Evolutionary conservation across 768 basidiomycete genomes (phyloP).

Genomic region (Russula sp.): DNA sequence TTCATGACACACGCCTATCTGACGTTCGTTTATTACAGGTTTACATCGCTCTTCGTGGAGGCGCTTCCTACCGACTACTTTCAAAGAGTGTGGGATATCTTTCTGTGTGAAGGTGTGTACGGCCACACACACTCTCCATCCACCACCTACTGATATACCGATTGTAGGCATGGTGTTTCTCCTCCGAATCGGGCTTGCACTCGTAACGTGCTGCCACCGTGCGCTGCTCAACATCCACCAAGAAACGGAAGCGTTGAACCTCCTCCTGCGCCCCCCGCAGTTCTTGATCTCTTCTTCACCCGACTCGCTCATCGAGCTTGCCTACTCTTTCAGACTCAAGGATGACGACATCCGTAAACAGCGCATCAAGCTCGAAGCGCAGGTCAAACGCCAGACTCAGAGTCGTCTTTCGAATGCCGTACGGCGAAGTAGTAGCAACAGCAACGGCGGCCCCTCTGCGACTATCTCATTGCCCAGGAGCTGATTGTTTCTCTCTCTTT

Average conservation of each 20-base stretch:
- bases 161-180: slow-evolving; percentile 61
- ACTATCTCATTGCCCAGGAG: slow-evolving; percentile 29
- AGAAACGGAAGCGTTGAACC: slow-evolving; percentile 42
- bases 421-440: not conserved
- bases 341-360: slow-evolving; percentile 77
- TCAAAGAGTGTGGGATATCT: slow-evolving; percentile 77
- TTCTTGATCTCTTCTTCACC: slow-evolving; percentile 51
- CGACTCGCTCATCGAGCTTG: slow-evolving; percentile 57
- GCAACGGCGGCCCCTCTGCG: not conserved
- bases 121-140: not conserved
- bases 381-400: slow-evolving; percentile 54
- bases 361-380: slow-evolving; percentile 68
- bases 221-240: slow-evolving; percentile 47
- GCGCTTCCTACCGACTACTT: slow-evolving; percentile 58
- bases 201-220: slow-evolving; percentile 56
- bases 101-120: slow-evolving; percentile 66
- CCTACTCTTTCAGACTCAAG: slow-evolving; percentile 61
- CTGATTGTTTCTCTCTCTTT: slow-evolving; percentile 2
- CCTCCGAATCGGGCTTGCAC: slow-evolving; percentile 64
- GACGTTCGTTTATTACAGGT: slow-evolving; percentile 40
- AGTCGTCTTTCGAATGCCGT: slow-evolving; percentile 26
- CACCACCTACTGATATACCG: not conserved
- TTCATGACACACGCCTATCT: not conserved
- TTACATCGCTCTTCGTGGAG: slow-evolving; percentile 64
- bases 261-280: slow-evolving; percentile 47